Evolutionary conservation across 805 yeast species (phyloP), one percentile per base, ranked within the genome.

Genomic region (Nakazawaea wickerhamii): DNA sequence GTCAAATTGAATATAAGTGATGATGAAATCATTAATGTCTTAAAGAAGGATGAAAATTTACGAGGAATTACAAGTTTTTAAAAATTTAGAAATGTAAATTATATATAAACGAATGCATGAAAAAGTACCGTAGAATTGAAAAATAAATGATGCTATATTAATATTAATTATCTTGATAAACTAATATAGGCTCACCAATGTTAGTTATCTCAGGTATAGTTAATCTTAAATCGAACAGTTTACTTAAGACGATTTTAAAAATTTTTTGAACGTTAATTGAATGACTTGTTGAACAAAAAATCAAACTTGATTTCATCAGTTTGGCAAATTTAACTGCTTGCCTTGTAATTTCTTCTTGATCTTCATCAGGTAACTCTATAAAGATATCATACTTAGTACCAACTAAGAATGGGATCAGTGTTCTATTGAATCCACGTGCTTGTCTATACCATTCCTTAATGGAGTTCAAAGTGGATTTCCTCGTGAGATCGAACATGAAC

Each of bases 371-470:
- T 60, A 87, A 64, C 50, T 84, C 89, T 22, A 86, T 79, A 60
- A 91, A 90, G 48, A 80, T 65, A 58, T 91, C 99, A 61, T 85
- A 91, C 58, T 91, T 91, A 1, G 99, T 91, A 3, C 99, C 99
- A 2, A 91, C 84, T 36, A 91, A 68, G 46, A 91, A 77, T 3
- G 97, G 96, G 36, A 91, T 84, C 7, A 97, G 96, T 0, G 90
- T 83, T 56, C 81, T 79, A 63, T 91, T 91, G 57, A 87, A 81
- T 0, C 95, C 95, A 40, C 95, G 68, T 0, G 95, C 91, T 56
- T 86, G 95, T 47, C 95, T 69, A 59, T 89, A 91, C 99, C 98
- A 91, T 55, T 89, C 96, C 57, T 87, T 86, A 41, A 91, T 73
- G n/a, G 90, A 82, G 56, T 84, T 84, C 41, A 91, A 69, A 0